Evolutionary conservation across 2,329 filamentous ascomycete genomes (phyloP).

Genomic region (Dothideomycetidae sp.): DNA sequence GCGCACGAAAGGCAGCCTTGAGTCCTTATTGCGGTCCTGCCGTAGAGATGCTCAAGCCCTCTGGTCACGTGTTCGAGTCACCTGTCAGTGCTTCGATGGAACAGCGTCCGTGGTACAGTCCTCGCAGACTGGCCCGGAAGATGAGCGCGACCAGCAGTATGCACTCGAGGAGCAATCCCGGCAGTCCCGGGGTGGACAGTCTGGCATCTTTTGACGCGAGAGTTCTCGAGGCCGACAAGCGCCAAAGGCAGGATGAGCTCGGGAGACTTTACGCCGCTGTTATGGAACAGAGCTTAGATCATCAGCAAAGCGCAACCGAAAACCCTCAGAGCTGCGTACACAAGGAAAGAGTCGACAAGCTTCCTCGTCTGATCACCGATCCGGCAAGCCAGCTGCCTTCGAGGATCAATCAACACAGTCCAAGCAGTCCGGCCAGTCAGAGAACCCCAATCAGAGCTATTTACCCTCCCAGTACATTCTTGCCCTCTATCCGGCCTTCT

Average conservation of each 20-base stretch:
- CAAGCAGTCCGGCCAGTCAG: conserved; percentile 22
- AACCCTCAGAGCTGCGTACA: conserved; percentile 6
- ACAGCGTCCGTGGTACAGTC: conserved; percentile 19
- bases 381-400: conserved; percentile 17
- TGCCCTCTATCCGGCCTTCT: conserved; percentile 12
- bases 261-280: conserved; percentile 85
- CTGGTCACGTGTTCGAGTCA: conserved; percentile 22
- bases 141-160: conserved; percentile 18
- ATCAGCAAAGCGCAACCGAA: conserved; percentile 22
- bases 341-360: conserved; percentile 11
- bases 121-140: conserved; percentile 15
- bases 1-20: conserved; percentile 28
- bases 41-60: conserved; percentile 43
- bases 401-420: conserved; percentile 19
- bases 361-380: conserved; percentile 18
- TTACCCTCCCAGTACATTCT: conserved; percentile 27
- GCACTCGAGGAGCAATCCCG: conserved; percentile 27
- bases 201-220: conserved; percentile 62
- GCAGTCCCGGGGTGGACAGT: conserved; percentile 36
- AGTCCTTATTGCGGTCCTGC: conserved; percentile 38
- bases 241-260: conserved; percentile 66
- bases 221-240: conserved; percentile 59
- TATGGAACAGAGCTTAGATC: conserved; percentile 71
- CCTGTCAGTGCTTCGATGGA: conserved; percentile 20
- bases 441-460: conserved; percentile 33